A percentile compares a stretch with the other conserved stretches of the same genome.
Conservation (phyloP, 306 rosid genomes). For the Trichosanthes truncata region DNA sequence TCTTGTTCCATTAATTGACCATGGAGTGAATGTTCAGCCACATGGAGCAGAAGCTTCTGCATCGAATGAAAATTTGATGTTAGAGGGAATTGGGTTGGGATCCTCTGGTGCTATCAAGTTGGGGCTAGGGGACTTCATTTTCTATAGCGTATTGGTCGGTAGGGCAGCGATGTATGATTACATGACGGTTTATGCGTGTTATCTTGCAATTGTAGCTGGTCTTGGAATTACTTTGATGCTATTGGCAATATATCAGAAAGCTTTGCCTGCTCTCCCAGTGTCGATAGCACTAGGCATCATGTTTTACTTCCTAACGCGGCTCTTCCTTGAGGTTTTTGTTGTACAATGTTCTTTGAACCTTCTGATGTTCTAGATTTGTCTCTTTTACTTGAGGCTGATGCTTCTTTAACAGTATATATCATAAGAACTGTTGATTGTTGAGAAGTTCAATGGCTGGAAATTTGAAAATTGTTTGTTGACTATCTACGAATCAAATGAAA, state of each 20-base stretch:
- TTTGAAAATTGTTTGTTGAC: background rate
- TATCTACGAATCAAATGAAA: background rate
- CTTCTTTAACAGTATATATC: background rate
- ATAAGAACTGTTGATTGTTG: background rate
- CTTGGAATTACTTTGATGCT: conserved; percentile 81
- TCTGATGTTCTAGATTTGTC: conserved; percentile 48
- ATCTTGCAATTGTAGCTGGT: conserved; percentile 96
- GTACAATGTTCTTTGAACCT: conserved; percentile 86
- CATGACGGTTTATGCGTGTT: conserved; percentile 92
- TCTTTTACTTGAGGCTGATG: background rate
- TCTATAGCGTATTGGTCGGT: conserved; percentile 93
- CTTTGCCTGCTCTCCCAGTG: conserved; percentile 94
- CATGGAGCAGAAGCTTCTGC: conserved; percentile 20
- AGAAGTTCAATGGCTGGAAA: background rate
- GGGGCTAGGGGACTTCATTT: conserved; percentile 91
- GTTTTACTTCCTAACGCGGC: conserved; percentile 74
- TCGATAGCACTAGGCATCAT: conserved; percentile 64
- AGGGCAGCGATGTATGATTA: conserved; percentile 97
- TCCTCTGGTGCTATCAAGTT: conserved; percentile 91
- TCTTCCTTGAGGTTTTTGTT: conserved; percentile 73
- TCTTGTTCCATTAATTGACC: conserved; percentile 47
- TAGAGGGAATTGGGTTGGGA: conserved; percentile 87
- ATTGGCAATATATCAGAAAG: conserved; percentile 83
- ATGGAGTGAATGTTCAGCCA: conserved; percentile 20
- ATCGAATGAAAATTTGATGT: conserved; percentile 38